Percentiles rank a stretch among this genome's conserved stretches.
Conservation (phyloP, 129 eudicot genomes). For the Chrysanthemum lavandulifolium region DNA sequence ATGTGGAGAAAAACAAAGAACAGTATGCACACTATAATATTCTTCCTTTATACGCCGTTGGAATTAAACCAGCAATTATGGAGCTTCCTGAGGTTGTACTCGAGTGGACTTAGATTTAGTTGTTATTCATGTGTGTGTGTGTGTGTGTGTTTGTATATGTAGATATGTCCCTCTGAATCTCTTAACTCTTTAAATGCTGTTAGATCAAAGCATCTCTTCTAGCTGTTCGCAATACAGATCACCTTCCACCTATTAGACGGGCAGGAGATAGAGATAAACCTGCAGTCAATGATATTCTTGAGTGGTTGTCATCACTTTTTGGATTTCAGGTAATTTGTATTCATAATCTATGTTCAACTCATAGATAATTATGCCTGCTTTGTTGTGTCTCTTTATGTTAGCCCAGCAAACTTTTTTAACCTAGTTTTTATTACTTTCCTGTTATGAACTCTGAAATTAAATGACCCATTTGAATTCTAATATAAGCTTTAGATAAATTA, state of each 20-base stretch:
- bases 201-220: conserved; percentile 81
- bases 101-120: conserved; percentile 1
- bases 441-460: conserved; percentile 13
- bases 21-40: conserved; percentile 90
- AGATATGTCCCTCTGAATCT: conserved; percentile 8
- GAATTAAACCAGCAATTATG: conserved; percentile 92
- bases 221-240: conserved; percentile 60
- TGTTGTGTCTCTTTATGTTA: conserved; percentile 13
- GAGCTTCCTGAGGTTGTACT: conserved; percentile 88
- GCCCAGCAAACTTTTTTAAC: conserved; percentile 5
- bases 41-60: conserved; percentile 81
- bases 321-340: conserved; percentile 81
- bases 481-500: background rate
- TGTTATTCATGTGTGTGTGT: background rate
- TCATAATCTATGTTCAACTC: conserved; percentile 13
- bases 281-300: conserved; percentile 70
- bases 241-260: conserved; percentile 64
- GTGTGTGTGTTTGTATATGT: background rate
- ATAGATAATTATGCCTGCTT: background rate
- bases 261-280: conserved; percentile 66
- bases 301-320: conserved; percentile 90
- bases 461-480: conserved; percentile 3
- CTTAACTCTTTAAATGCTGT: conserved; percentile 15
- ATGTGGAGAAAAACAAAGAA: conserved; percentile 80
- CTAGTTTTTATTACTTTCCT: conserved; percentile 8